Evolutionary conservation across 2,329 filamentous ascomycete genomes (phyloP).

Genomic region (Microcera coccophila): DNA sequence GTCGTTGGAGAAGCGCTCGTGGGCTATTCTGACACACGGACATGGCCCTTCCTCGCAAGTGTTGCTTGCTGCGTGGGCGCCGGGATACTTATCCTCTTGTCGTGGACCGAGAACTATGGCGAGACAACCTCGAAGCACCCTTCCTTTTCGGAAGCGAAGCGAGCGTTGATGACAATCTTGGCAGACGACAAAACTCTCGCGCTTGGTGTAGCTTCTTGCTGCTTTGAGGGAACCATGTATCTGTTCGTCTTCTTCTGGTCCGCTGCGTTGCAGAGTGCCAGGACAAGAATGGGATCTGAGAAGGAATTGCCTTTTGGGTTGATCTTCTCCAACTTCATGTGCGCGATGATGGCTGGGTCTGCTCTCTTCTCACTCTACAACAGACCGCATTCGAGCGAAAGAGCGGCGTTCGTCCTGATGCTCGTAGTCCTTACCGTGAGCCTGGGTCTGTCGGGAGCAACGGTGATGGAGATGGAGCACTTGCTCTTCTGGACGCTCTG

Average conservation of each 20-base stretch:
- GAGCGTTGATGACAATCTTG: not conserved
- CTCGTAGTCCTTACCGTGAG: conserved; percentile 31
- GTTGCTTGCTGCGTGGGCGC: conserved; percentile 40
- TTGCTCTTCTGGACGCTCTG: conserved; percentile 55
- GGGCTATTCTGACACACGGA: conserved; percentile 34
- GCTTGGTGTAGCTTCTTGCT: conserved; percentile 49
- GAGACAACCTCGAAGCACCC: not conserved
- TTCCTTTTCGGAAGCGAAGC: not conserved
- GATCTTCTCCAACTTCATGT: conserved; percentile 56
- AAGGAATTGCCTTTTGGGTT: conserved; percentile 42
- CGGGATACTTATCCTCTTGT: conserved; percentile 38
- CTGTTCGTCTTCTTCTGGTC: conserved; percentile 63
- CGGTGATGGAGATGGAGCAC: conserved; percentile 38
- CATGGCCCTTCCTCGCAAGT: conserved; percentile 50
- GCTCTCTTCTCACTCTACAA: conserved; percentile 34
- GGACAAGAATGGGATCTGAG: conserved; percentile 25
- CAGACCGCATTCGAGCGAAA: conserved; percentile 1
- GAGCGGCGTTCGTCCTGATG: conserved; percentile 34
- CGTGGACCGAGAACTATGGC: conserved; percentile 31
- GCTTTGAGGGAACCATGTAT: conserved; percentile 61
- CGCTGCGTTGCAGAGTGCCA: conserved; percentile 46
- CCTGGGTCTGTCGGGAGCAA: conserved; percentile 38
- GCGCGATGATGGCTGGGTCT: conserved; percentile 54
- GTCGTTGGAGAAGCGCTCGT: conserved; percentile 52
- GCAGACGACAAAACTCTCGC: conserved; percentile 22